Conservation (phyloP, 805 yeast genomes). For the Yamadazyma philogaea region DNA sequence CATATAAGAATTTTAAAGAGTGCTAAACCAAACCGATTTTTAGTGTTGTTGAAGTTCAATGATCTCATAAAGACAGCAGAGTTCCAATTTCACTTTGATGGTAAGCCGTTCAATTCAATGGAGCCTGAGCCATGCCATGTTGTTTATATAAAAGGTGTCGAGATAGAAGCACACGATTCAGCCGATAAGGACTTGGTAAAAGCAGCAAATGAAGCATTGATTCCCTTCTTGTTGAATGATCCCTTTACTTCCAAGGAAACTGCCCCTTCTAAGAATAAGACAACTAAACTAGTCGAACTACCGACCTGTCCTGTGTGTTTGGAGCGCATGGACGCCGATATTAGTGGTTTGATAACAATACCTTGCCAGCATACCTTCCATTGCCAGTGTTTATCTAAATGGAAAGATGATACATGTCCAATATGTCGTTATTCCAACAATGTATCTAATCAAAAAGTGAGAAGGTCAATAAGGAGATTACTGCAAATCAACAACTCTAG, state of each 20-base stretch:
- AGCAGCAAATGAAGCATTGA: slow-evolving; percentile 22
- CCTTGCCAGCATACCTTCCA: slow-evolving; percentile 94
- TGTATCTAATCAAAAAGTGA: slow-evolving; percentile 31
- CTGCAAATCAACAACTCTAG: slow-evolving; percentile 17
- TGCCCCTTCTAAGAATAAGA: slow-evolving; percentile 4
- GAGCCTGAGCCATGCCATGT: slow-evolving; percentile 86
- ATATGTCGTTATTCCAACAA: slow-evolving; percentile 76
- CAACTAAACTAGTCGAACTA: slow-evolving; percentile 46
- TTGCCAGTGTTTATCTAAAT: slow-evolving; percentile 79
- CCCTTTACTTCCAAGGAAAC: slow-evolving; percentile 53
- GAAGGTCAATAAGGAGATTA: slow-evolving; percentile 31
- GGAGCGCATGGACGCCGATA: slow-evolving; percentile 77
- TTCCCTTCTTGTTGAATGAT: slow-evolving; percentile 70
- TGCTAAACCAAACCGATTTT: slow-evolving; percentile 61
- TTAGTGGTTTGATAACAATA: slow-evolving; percentile 80
- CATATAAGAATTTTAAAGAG: slow-evolving; percentile 74
- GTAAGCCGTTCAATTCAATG: slow-evolving; percentile 76
- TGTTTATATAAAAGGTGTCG: slow-evolving; percentile 61
- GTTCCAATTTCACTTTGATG: slow-evolving; percentile 67
- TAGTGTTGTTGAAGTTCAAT: slow-evolving; percentile 75
- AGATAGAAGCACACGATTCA: slow-evolving; percentile 27
- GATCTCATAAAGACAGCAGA: slow-evolving; percentile 52
- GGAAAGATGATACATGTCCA: slow-evolving; percentile 91
- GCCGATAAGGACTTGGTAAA: slow-evolving; percentile 11
- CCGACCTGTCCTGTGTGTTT: slow-evolving; percentile 94